phyloP scores from a whole-genome alignment of 768 basidiomycete genomes.

The Mycena haematopus region DNA sequence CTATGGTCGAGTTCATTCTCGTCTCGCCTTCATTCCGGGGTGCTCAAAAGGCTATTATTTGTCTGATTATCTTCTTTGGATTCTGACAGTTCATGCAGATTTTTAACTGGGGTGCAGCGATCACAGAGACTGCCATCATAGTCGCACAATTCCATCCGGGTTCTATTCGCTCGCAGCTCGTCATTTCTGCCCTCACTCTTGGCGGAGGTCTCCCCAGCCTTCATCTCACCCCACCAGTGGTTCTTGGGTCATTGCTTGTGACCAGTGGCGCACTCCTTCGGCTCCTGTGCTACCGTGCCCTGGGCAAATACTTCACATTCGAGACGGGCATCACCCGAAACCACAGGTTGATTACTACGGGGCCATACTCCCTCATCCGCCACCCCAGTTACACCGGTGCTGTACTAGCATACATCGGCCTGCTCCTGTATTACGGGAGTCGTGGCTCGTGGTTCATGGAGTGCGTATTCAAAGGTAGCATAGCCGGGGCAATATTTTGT shows the following conservation, averaged over 20 bases:
- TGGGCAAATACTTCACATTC: conserved; percentile 39
- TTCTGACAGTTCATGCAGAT: not conserved
- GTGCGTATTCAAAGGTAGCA: conserved; percentile 17
- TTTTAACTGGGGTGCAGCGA: conserved; percentile 8
- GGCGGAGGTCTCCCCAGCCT: not conserved
- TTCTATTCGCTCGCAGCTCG: not conserved
- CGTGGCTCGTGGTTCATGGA: conserved; percentile 26
- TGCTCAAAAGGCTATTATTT: conserved; percentile 10
- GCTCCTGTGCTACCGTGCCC: conserved; percentile 16
- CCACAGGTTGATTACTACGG: conserved; percentile 36
- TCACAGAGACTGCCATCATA: conserved; percentile 1
- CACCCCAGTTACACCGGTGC: conserved; percentile 38
- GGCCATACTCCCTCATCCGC: conserved; percentile 35
- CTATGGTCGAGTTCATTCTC: conserved; percentile 19
- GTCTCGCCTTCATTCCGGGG: conserved; percentile 15
- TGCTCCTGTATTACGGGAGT: conserved; percentile 10
- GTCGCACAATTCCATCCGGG: not conserved
- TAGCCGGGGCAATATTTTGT: not conserved
- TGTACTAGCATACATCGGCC: conserved; percentile 9
- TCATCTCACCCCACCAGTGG: not conserved
- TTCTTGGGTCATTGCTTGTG: not conserved
- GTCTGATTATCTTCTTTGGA: not conserved
- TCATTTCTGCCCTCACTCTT: not conserved
- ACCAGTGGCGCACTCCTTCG: conserved; percentile 14
- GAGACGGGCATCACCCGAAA: conserved; percentile 33